These are phyloP conservation scores for Clarireedia homoeocarpa DNA, from an alignment of 2,329 filamentous ascomycete genomes.

Conservation along the genomic window DNA sequence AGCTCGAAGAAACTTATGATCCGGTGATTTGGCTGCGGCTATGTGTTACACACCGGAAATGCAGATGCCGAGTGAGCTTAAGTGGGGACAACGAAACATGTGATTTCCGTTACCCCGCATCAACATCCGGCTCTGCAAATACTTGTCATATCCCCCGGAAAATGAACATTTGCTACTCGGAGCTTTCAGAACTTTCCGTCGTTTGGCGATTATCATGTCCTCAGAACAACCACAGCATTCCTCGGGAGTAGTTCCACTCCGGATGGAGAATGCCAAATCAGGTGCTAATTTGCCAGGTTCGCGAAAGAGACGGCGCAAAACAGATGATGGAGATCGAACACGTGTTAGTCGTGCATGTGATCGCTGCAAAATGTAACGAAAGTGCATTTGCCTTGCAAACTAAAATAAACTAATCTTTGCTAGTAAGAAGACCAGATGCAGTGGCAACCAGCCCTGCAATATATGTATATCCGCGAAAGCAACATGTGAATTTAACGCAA, in stretches of 20 bases:
- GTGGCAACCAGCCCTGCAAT: slow-evolving; percentile 33
- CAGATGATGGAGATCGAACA: slow-evolving; percentile 13
- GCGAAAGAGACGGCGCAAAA: slow-evolving; percentile 14
- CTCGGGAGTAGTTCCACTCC: background rate
- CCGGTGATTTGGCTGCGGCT: background rate
- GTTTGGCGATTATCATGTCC: no score
- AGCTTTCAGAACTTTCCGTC: no score
- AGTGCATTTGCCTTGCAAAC: no score
- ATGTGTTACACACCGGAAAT: background rate
- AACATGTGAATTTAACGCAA: slow-evolving; percentile 41
- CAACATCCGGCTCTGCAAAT: no score
- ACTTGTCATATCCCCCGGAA: no score
- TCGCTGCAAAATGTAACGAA: slow-evolving; percentile 38
- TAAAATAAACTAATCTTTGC: background rate
- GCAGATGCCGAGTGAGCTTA: background rate
- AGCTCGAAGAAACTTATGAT: no score
- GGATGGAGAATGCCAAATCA: background rate
- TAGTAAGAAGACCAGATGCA: slow-evolving; percentile 35
- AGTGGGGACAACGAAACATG: no score
- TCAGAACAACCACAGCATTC: background rate
- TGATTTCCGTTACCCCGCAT: no score
- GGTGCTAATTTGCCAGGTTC: background rate
- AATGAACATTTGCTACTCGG: no score
- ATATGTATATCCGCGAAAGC: slow-evolving; percentile 24
- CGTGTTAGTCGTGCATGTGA: slow-evolving; percentile 41